These are phyloP conservation scores for Sonneratia caseolaris DNA, from an alignment of 345 rosid species.

Conservation along the genomic window DNA sequence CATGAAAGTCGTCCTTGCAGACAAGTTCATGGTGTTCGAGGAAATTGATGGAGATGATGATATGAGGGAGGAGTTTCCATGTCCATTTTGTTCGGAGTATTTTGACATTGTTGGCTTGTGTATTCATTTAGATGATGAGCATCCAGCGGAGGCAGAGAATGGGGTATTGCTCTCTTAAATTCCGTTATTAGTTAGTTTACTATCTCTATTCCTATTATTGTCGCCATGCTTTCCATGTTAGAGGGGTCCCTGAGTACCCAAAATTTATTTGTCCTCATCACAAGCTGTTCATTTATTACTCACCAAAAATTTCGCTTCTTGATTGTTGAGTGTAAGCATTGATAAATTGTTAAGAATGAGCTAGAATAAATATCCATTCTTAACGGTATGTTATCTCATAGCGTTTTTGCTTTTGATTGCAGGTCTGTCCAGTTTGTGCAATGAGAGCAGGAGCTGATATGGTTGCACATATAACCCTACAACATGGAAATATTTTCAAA, in stretches of 20 bases:
- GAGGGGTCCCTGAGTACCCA: not conserved
- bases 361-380: not conserved
- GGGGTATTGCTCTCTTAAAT: slow-evolving; percentile 46
- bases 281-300: not conserved
- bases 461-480: slow-evolving; percentile 94
- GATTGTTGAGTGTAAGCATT: not conserved
- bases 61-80: slow-evolving; percentile 81
- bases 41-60: slow-evolving; percentile 87
- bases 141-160: slow-evolving; percentile 71
- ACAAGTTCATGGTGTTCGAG: slow-evolving; percentile 67
- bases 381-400: not conserved
- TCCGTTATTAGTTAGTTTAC: not conserved
- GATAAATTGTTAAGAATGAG: not conserved
- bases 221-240: not conserved
- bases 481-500: slow-evolving; percentile 83
- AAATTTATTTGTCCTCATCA: not conserved
- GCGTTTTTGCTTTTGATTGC: slow-evolving; percentile 13
- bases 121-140: slow-evolving; percentile 88
- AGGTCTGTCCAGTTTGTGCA: slow-evolving; percentile 93
- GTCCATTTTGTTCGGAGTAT: slow-evolving; percentile 87
- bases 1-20: slow-evolving; percentile 30
- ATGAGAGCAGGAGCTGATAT: slow-evolving; percentile 83
- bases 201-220: not conserved
- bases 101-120: slow-evolving; percentile 87
- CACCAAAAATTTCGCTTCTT: not conserved